phyloP scores from a whole-genome alignment of 805 yeast species.

The Candida hungchunana region DNA sequence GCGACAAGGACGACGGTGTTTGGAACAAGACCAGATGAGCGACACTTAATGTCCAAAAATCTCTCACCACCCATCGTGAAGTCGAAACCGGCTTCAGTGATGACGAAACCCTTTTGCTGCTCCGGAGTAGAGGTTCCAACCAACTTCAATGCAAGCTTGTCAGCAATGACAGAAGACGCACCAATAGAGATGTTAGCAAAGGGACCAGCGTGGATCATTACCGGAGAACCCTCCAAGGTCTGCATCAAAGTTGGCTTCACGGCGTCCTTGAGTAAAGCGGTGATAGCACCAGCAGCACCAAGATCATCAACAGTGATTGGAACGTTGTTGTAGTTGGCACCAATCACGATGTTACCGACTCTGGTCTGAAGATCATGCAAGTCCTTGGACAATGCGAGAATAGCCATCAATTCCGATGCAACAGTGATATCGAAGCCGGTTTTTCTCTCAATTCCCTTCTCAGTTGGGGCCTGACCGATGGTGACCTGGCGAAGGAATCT shows the following conservation, averaged over 20 bases:
- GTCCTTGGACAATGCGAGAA: slow-evolving; percentile 68
- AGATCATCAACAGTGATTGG: slow-evolving; percentile 81
- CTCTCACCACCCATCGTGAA: slow-evolving; percentile 93
- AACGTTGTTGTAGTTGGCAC: slow-evolving; percentile 59
- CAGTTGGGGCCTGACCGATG: slow-evolving; percentile 78
- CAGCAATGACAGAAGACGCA: slow-evolving; percentile 80
- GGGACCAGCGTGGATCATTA: slow-evolving; percentile 84
- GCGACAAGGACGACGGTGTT: slow-evolving; percentile 80
- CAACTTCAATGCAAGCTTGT: slow-evolving; percentile 73
- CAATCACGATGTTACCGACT: slow-evolving; percentile 73
- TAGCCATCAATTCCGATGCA: slow-evolving; percentile 85
- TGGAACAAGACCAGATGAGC: slow-evolving; percentile 75
- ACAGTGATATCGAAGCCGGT: slow-evolving; percentile 84
- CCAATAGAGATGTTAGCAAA: slow-evolving; percentile 86
- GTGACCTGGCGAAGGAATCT: slow-evolving; percentile 76
- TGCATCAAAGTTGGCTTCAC: slow-evolving; percentile 85
- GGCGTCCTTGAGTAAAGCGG: slow-evolving; percentile 77
- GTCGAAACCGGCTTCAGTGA: slow-evolving; percentile 87
- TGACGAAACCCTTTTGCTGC: slow-evolving; percentile 66
- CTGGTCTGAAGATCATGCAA: slow-evolving; percentile 69
- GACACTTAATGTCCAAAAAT: slow-evolving; percentile 76
- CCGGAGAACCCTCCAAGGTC: slow-evolving; percentile 85
- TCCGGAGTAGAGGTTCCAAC: slow-evolving; percentile 60
- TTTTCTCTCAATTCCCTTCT: slow-evolving; percentile 63
- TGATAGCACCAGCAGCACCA: slow-evolving; percentile 83